phyloP scores from a whole-genome alignment of 805 yeast genomes.

The Yamadazyma paraphyllophila region DNA sequence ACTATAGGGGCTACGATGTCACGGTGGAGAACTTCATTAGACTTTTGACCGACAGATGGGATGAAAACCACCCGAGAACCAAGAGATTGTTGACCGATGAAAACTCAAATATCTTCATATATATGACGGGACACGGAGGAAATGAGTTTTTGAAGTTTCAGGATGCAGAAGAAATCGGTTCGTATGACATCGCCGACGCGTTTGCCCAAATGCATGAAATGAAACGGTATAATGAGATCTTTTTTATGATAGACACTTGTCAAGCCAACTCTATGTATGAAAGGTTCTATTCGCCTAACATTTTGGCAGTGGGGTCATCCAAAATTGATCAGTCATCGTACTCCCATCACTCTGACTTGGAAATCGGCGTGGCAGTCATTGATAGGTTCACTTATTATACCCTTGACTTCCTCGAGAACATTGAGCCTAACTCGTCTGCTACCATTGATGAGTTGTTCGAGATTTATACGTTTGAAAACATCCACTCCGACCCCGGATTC shows the following conservation, averaged over 20 bases:
- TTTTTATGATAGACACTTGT: constrained; percentile 98
- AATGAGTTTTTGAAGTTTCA: constrained; percentile 95
- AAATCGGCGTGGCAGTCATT: constrained; percentile 95
- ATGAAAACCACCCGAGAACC: constrained; percentile 87
- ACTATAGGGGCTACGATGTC: constrained; percentile 95
- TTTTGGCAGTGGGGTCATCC: constrained; percentile 90
- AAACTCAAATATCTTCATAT: constrained; percentile 87
- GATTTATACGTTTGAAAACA: constrained; percentile 77
- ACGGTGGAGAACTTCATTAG: constrained; percentile 97
- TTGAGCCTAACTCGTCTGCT: constrained; percentile 68
- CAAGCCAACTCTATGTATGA: constrained; percentile 99
- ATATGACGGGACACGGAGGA: constrained; percentile 99
- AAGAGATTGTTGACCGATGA: constrained; percentile 91
- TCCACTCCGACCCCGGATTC: constrained; percentile 93
- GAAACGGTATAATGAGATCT: constrained; percentile 89
- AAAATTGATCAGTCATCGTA: constrained; percentile 85
- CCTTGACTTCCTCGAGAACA: constrained; percentile 79
- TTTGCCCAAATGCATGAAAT: constrained; percentile 96
- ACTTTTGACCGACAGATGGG: constrained; percentile 92
- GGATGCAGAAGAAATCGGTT: constrained; percentile 96
- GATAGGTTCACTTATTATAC: constrained; percentile 94
- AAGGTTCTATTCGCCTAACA: constrained; percentile 86
- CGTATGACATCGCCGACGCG: constrained; percentile 95
- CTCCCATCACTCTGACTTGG: constrained; percentile 93
- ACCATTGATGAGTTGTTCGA: constrained; percentile 84